Percentiles rank a stretch among this genome's conserved stretches.
Evolutionary conservation across 2,329 filamentous ascomycete species (phyloP).

Genomic region (Fusarium dlaminii): DNA sequence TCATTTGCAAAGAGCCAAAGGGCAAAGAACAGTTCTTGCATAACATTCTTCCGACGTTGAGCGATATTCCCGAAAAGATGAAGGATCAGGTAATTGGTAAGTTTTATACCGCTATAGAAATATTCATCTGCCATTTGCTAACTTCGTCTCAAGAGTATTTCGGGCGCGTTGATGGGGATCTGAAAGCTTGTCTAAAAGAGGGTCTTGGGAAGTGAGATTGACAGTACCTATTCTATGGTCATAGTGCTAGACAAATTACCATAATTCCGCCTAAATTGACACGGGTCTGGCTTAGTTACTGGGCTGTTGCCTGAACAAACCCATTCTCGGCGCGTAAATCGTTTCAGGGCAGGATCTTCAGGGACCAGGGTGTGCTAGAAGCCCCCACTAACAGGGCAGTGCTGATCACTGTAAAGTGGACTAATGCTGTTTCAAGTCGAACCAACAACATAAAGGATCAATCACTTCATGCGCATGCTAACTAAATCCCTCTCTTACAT

Average conservation of each 20-base stretch:
- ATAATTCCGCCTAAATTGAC: background rate
- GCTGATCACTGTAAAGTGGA: background rate
- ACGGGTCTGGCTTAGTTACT: background rate
- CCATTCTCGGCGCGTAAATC: background rate
- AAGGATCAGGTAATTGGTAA: slow-evolving; percentile 13
- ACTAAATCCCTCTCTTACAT: background rate
- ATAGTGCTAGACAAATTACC: background rate
- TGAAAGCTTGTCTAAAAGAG: background rate
- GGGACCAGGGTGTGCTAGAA: background rate
- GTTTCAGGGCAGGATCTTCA: background rate
- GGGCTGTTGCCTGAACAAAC: too few relatives aligned
- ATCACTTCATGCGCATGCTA: background rate
- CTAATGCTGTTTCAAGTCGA: background rate
- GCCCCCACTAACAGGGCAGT: rapidly evolving
- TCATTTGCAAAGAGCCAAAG: slow-evolving; percentile 28
- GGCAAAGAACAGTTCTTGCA: slow-evolving; percentile 34
- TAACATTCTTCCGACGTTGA: slow-evolving; percentile 31
- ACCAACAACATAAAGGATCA: background rate
- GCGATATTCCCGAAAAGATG: slow-evolving; percentile 25
- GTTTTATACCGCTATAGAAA: background rate
- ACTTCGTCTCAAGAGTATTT: slow-evolving; percentile 1
- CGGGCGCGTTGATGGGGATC: background rate
- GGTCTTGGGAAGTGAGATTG: background rate
- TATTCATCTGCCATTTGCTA: background rate
- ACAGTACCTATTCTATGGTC: background rate